phyloP scores from a whole-genome alignment of 345 rosid genomes.

The Aquilaria malaccensis region DNA sequence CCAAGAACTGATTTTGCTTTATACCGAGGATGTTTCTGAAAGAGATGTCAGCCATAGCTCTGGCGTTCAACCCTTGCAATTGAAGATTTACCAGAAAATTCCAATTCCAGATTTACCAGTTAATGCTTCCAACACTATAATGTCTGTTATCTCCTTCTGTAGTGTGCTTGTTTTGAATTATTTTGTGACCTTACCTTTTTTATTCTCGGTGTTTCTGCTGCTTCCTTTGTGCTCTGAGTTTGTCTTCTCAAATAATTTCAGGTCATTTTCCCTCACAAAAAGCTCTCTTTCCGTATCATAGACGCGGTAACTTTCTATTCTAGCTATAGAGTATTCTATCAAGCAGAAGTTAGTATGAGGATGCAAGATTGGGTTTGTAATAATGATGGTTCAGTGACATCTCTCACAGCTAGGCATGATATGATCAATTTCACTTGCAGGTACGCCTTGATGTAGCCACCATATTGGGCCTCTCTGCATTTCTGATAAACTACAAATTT shows the following conservation, averaged over 20 bases:
- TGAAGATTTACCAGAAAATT: constrained; percentile 79
- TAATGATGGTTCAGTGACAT: background rate
- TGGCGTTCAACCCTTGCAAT: constrained; percentile 53
- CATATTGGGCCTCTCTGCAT: constrained; percentile 85
- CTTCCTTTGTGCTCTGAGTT: background rate
- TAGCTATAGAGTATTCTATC: background rate
- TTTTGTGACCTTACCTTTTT: constrained; percentile 4
- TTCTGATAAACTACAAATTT: constrained; percentile 85
- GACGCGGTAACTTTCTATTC: constrained; percentile 57
- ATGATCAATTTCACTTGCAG: constrained; percentile 34
- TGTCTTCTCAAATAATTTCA: constrained; percentile 17
- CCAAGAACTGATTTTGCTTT: constrained; percentile 79
- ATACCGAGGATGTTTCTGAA: constrained; percentile 42
- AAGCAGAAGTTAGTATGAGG: background rate
- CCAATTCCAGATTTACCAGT: constrained; percentile 97
- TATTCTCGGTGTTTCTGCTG: background rate
- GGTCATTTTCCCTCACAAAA: constrained; percentile 95
- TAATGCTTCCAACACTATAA: constrained; percentile 27
- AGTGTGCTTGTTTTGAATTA: constrained; percentile 4
- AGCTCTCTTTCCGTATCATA: constrained; percentile 88
- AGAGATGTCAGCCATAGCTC: constrained; percentile 30
- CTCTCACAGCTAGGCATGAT: constrained; percentile 11
- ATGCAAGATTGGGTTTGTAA: too few relatives aligned
- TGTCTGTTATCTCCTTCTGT: constrained; percentile 23
- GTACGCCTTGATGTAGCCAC: constrained; percentile 84